Evolutionary conservation across 768 basidiomycete species (phyloP), one percentile per base, ranked within the genome.

Genomic region (Podaxis mareebaensis): DNA sequence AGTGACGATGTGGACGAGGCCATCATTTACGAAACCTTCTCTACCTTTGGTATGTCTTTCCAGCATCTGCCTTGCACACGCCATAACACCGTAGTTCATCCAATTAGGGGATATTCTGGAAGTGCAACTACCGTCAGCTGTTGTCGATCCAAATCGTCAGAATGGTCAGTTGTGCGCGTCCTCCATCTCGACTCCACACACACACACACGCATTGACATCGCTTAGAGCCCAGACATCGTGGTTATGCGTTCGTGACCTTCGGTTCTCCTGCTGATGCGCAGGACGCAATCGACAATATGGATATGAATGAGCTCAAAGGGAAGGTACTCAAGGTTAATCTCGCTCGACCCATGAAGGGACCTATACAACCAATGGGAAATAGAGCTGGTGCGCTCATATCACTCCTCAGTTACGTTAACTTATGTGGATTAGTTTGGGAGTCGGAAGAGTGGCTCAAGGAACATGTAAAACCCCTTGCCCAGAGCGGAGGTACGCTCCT

Each of bases 231-330:
- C n/a, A 93, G 91, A 77, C 93, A 94, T 74, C 88, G 95, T 51
- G 96, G 96, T 10, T 98, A 95, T 77, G 96, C 90, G 8, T 98
- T 98, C 72, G 85, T 98, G 53, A 95, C 95, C 1, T 99, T 86
- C 73, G 77, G 87, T 11, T 90, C 89, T 6, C 72, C 91, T 8
- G 83, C 84, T 24, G 94, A 96, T 75, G 95, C 96, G 4, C 91
- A 93, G 71, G 96, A 98, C 73, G 96, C 96, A 30, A 96, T 98
- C 65, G 96, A 99, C 81, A 99, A 99, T 78, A 98, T 95, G 93
- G 95, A 99, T 75, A 79, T 96, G 76, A 97, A 96, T 71, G 95
- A 96, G 72, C 80, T 92, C 63, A 83, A 79, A 55, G 93, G 88
- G 55, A 85, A 84, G 64, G 88, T 91, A 57, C 76, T 92, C 65